Base-by-base conservation (phyloP, 2,329 filamentous ascomycete genomes). In the Penicillium occitanis region DNA sequence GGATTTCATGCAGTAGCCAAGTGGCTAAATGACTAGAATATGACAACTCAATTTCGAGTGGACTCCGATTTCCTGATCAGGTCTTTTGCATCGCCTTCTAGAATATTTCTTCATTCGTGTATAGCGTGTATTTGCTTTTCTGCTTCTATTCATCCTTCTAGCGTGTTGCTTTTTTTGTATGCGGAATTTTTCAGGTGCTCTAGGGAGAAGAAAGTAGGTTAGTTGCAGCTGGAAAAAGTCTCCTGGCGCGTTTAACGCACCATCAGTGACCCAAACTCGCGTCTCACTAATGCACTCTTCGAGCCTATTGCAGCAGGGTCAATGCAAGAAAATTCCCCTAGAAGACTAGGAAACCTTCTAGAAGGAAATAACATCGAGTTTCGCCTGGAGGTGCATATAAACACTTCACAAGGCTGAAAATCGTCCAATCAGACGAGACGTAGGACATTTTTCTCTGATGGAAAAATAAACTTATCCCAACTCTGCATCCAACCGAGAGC, bases 61-160 rank as follows among this genome's bases (percentile, higher is more conserved):
- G 13, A 40, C 44, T 22, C 51, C 50, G 1, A 33, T 30, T 59
- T 19, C 50, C 62, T 14, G 17, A 64, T 59, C 22, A 19, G 22
- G 51, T 7, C 40, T 40, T 22, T 25, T 58, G 51, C 53, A 64
- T 30, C 11, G n/a, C 13, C 57, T 60, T 60, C 57, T 60, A 33
- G 57, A 19, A 44, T 25, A 60, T 60, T 19, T 30, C 57, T 46
- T 46, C 37, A n/a, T 46, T 37, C 60, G n/a, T 40, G 59, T 17
- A 42, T 51, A 37, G 28, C 22, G 17, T 37, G 2, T 19, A 37
- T n/a, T 62, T 51, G 44, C 33, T 51, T 62, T 44, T 17, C 35
- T 14, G 10, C 13, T 33, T 44, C 17, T 44, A 25, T 59, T 37
- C 55, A 58, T 22, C 19, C 40, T 42, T 19, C 48, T 17, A 17